Evolutionary conservation across 306 rosid species (phyloP).

Genomic region (Dryas drummondii): DNA sequence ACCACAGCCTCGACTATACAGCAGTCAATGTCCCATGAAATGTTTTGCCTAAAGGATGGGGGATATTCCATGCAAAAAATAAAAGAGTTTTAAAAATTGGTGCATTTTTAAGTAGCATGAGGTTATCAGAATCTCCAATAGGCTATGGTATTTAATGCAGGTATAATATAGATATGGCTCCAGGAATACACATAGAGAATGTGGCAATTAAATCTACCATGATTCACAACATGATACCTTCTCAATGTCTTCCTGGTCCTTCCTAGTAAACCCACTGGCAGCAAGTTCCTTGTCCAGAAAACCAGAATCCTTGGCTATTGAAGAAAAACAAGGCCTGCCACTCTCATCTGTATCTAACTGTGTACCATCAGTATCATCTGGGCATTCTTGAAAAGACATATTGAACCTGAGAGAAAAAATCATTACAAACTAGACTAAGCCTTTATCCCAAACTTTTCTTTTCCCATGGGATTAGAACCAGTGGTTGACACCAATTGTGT

Average conservation of each 20-base stretch:
- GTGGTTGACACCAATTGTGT: too few relatives aligned
- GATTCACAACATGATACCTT: slow-evolving; percentile 44
- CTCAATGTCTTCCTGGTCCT: slow-evolving; percentile 73
- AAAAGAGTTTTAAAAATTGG: background rate
- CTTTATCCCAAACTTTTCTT: background rate
- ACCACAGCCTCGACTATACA: background rate
- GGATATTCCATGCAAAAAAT: background rate
- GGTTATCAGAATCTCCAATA: background rate
- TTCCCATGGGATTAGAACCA: background rate
- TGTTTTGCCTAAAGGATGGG: background rate
- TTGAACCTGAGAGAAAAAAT: slow-evolving; percentile 56
- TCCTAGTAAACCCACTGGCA: slow-evolving; percentile 86
- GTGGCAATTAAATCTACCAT: background rate
- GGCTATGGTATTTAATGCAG: background rate
- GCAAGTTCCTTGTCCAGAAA: slow-evolving; percentile 84
- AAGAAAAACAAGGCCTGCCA: slow-evolving; percentile 62
- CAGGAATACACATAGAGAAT: background rate
- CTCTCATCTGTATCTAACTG: slow-evolving; percentile 48
- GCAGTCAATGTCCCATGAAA: background rate
- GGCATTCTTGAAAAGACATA: slow-evolving; percentile 58
- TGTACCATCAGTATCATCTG: slow-evolving; percentile 52
- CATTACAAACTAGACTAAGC: background rate
- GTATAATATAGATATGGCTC: background rate
- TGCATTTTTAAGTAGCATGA: background rate
- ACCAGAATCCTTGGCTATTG: slow-evolving; percentile 58